phyloP scores from a whole-genome alignment of 2,329 filamentous ascomycete species.

The Helotiales sp. region DNA sequence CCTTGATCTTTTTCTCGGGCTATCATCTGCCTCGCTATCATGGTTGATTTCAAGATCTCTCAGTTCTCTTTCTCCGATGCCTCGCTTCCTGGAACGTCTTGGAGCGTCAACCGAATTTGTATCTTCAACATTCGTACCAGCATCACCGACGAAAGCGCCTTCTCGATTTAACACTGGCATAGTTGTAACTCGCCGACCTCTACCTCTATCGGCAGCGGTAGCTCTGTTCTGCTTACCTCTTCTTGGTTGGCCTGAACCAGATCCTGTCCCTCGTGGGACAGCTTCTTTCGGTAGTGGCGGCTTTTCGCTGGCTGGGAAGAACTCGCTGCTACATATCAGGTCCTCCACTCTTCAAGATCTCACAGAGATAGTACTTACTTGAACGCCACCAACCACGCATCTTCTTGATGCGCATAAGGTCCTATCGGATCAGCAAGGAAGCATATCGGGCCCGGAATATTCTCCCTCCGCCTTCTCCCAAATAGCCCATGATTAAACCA shows the following conservation, averaged over 20 bases:
- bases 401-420: conserved; percentile 1
- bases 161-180: neutral
- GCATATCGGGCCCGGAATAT: conserved; percentile 3
- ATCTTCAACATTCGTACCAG: neutral
- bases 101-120: neutral
- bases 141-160: neutral
- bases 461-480: conserved; percentile 1
- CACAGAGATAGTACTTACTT: conserved; percentile 5
- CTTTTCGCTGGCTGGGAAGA: neutral
- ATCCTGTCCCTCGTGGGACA: neutral
- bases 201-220: neutral
- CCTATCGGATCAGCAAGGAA: conserved; percentile 12
- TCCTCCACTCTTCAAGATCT: neutral
- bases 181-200: neutral
- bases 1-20: neutral
- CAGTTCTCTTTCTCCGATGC: neutral
- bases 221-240: neutral
- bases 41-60: neutral
- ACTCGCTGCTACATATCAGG: neutral
- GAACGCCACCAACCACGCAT: conserved; percentile 11
- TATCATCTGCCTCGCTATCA: neutral
- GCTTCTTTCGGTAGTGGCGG: neutral
- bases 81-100: neutral
- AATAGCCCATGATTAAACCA: conserved; percentile 15
- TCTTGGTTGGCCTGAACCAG: neutral